A percentile compares a stretch with the other conserved stretches of the same genome.
phyloP scores from a whole-genome alignment of 768 basidiomycete species.

The Amanita subjunquillea region DNA sequence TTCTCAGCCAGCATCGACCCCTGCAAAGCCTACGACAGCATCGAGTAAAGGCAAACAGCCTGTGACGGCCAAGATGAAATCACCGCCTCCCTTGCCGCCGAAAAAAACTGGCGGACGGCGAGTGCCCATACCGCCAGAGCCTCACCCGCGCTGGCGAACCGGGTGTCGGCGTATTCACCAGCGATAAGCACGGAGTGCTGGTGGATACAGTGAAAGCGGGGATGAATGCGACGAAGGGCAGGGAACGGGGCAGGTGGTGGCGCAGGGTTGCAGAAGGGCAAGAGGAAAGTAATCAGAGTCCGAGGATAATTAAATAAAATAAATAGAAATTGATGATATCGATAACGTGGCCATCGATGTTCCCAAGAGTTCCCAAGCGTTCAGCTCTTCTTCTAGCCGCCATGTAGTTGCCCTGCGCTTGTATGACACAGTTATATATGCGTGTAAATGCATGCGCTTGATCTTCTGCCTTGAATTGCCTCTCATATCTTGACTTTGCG shows the following conservation, averaged over 20 bases:
- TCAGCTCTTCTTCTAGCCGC: background rate
- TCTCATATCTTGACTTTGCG: background rate
- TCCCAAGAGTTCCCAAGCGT: background rate
- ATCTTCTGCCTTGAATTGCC: background rate
- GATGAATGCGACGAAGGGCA: constrained; percentile 49
- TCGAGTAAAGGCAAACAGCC: constrained; percentile 44
- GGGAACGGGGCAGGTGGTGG: constrained; percentile 25
- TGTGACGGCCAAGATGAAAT: constrained; percentile 33
- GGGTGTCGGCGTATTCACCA: constrained; percentile 76
- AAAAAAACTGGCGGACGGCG: constrained; percentile 28
- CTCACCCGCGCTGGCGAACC: constrained; percentile 62
- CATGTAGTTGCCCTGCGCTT: constrained; percentile 1
- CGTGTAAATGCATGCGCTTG: background rate
- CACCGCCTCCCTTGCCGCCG: constrained; percentile 20
- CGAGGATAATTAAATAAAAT: constrained; percentile 29
- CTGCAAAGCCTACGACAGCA: constrained; percentile 20
- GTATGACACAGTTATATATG: background rate
- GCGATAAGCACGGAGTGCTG: constrained; percentile 62
- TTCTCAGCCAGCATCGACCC: constrained; percentile 5
- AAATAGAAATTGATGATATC: constrained; percentile 3
- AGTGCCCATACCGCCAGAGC: constrained; percentile 68
- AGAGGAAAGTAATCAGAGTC: constrained; percentile 72
- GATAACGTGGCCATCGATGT: constrained; percentile 6
- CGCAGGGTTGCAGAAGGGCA: constrained; percentile 45
- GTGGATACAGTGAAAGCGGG: constrained; percentile 82